A percentile compares a stretch with the other conserved stretches of the same genome.
Evolutionary conservation across 371 early-diverging fungal genomes (phyloP).

Genomic region (Cokeromyces recurvatus): DNA sequence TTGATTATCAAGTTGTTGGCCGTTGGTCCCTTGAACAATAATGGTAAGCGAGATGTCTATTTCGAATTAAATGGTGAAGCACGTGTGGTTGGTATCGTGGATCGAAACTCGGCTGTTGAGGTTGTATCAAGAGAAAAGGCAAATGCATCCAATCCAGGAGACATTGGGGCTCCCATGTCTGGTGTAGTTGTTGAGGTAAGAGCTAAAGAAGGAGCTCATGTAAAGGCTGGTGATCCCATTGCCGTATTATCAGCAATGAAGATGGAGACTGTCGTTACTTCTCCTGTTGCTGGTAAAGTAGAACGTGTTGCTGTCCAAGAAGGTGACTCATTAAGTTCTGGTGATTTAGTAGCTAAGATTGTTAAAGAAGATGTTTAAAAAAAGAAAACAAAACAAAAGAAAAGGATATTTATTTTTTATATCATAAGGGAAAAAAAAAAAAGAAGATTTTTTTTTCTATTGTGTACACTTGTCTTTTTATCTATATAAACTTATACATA

Average conservation of each 20-base stretch:
- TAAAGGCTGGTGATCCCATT: slow-evolving; percentile 86
- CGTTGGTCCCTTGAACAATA: slow-evolving; percentile 71
- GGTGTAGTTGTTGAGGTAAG: slow-evolving; percentile 89
- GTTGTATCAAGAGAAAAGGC: slow-evolving; percentile 73
- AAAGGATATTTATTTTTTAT: no score
- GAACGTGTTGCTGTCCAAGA: slow-evolving; percentile 63
- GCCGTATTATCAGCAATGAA: slow-evolving; percentile 94
- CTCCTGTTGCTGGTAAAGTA: slow-evolving; percentile 75
- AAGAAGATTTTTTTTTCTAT: no score
- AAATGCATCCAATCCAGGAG: slow-evolving; percentile 65
- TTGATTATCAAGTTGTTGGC: slow-evolving; percentile 86
- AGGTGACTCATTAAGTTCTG: slow-evolving; percentile 73
- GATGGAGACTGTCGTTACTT: slow-evolving; percentile 93
- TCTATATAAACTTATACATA: no score
- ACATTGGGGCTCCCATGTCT: slow-evolving; percentile 90
- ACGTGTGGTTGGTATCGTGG: slow-evolving; percentile 73
- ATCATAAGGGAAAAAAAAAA: no score
- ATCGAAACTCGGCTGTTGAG: slow-evolving; percentile 56
- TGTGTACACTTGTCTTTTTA: no score
- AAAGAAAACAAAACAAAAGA: no score
- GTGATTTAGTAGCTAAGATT: slow-evolving; percentile 73
- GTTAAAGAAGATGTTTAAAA: slow-evolving; percentile 30
- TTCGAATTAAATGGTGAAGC: slow-evolving; percentile 93
- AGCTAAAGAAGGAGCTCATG: slow-evolving; percentile 68
- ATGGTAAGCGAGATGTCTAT: slow-evolving; percentile 86